Evolutionary conservation across 805 yeast genomes (phyloP).

Genomic region (Wickerhamiella vanderwaltii): DNA sequence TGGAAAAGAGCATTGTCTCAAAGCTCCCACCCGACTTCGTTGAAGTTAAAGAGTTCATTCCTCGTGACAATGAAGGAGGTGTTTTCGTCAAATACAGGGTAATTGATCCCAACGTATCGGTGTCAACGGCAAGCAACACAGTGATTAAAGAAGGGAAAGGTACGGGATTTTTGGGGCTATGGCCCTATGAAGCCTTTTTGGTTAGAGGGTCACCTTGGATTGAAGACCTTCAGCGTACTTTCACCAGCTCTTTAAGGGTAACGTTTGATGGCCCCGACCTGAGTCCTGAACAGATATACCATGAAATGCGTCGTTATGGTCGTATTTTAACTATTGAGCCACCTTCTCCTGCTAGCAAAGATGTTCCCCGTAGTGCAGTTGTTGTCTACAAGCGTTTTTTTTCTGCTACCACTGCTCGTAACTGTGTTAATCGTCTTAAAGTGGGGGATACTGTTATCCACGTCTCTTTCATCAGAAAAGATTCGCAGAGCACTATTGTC

Average conservation of each 20-base stretch:
- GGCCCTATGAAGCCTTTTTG: slow-evolving; percentile 43
- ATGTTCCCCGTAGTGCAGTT: slow-evolving; percentile 38
- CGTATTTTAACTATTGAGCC: slow-evolving; percentile 65
- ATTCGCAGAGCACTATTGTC: slow-evolving; percentile 31
- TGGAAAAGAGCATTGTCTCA: neutral
- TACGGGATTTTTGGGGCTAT: slow-evolving; percentile 25
- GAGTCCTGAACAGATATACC: slow-evolving; percentile 69
- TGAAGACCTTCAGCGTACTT: slow-evolving; percentile 75
- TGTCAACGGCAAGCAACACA: neutral
- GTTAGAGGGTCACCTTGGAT: slow-evolving; percentile 95
- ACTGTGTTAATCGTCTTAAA: slow-evolving; percentile 73
- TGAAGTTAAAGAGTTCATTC: slow-evolving; percentile 47
- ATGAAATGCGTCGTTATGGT: slow-evolving; percentile 80
- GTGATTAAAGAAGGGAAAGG: slow-evolving; percentile 22
- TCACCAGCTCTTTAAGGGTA: slow-evolving; percentile 50
- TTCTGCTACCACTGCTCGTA: slow-evolving; percentile 75
- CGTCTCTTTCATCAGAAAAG: slow-evolving; percentile 54
- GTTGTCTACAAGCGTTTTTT: slow-evolving; percentile 46
- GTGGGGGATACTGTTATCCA: slow-evolving; percentile 48
- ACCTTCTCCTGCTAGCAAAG: slow-evolving; percentile 33
- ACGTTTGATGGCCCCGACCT: slow-evolving; percentile 65
- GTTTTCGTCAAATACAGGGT: slow-evolving; percentile 71
- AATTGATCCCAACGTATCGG: slow-evolving; percentile 34
- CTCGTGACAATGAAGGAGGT: slow-evolving; percentile 80
- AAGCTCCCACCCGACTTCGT: slow-evolving; percentile 26